Conservation (phyloP, 139 green algal species). For the Auxenochlorella protothecoides region DNA sequence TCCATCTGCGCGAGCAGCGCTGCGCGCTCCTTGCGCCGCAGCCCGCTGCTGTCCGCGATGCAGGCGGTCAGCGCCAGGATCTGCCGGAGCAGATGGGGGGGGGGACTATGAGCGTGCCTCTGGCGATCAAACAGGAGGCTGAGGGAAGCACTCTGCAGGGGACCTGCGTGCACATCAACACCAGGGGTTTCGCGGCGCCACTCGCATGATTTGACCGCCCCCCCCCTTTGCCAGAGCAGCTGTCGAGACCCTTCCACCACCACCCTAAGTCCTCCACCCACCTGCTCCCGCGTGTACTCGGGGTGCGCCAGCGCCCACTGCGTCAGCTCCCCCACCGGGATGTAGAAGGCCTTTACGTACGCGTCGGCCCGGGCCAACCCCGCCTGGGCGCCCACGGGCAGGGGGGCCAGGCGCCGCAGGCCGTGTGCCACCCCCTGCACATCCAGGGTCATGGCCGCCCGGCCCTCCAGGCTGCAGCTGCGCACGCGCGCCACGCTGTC, state of each 20-base stretch:
- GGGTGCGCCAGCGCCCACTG: slow-evolving; percentile 46
- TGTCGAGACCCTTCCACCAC: no score
- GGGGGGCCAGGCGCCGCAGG: slow-evolving; percentile 8
- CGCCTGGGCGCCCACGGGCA: not conserved
- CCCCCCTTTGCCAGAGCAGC: no score
- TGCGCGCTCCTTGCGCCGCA: slow-evolving; percentile 27
- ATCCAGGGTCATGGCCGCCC: slow-evolving; percentile 54
- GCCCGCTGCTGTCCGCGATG: slow-evolving; percentile 48
- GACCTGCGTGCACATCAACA: no score
- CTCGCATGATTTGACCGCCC: no score
- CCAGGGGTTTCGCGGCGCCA: no score
- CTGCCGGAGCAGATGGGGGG: slow-evolving; percentile 12
- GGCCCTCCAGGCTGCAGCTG: slow-evolving; percentile 51
- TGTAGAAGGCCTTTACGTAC: slow-evolving; percentile 31
- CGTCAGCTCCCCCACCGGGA: slow-evolving; percentile 39
- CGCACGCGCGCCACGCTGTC: slow-evolving; percentile 37
- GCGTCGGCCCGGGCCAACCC: no score
- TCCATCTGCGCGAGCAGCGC: slow-evolving; percentile 39
- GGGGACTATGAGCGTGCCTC: no score
- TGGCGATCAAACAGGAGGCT: no score
- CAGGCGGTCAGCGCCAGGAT: slow-evolving; percentile 36
- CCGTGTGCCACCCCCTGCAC: slow-evolving; percentile 22
- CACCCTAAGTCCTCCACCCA: not conserved
- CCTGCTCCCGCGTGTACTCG: slow-evolving; percentile 43
- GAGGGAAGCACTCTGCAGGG: no score